phyloP scores from a whole-genome alignment of 495 filamentous ascomycete genomes.

The Penicillium atrosanguineum region DNA sequence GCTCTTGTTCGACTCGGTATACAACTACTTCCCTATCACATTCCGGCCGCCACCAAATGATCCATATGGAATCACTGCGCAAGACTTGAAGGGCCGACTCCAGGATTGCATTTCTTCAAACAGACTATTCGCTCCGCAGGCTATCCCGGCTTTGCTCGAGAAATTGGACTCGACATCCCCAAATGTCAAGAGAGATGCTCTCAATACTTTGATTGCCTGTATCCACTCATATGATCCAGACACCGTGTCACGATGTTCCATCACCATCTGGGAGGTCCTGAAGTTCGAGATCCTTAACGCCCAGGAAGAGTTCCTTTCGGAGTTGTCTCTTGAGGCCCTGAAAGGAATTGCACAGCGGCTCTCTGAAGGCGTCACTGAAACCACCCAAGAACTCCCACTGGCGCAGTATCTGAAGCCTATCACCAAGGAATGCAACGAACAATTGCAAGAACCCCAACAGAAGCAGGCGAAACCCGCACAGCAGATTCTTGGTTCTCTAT shows the following conservation, averaged over 20 bases:
- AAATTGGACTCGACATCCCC: conserved; percentile 74
- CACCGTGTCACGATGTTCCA: conserved; percentile 65
- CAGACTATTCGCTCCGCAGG: conserved; percentile 62
- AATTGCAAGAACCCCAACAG: conserved; percentile 71
- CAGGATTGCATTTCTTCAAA: conserved; percentile 70
- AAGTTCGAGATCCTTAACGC: conserved; percentile 77
- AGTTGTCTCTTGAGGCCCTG: conserved; percentile 55
- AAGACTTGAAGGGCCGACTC: conserved; percentile 68
- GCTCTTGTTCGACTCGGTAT: conserved; percentile 69
- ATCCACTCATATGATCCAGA: conserved; percentile 57
- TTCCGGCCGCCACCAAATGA: conserved; percentile 74
- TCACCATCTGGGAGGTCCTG: conserved; percentile 69
- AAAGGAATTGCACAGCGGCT: conserved; percentile 57
- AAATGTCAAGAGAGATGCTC: conserved; percentile 74
- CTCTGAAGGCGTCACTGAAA: conserved; percentile 48
- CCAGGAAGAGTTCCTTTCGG: conserved; percentile 67
- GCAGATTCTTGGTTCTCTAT: conserved; percentile 57
- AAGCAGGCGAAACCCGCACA: conserved; percentile 71
- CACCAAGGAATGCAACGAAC: conserved; percentile 68
- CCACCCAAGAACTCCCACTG: conserved; percentile 51
- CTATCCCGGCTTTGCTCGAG: conserved; percentile 68
- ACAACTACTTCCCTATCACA: conserved; percentile 78
- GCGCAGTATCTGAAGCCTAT: conserved; percentile 62
- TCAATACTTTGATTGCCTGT: conserved; percentile 64
- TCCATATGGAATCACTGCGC: conserved; percentile 70